These are phyloP conservation scores for Eutypella sp. DNA, from an alignment of 2,329 filamentous ascomycete genomes.

Conservation along the genomic window DNA sequence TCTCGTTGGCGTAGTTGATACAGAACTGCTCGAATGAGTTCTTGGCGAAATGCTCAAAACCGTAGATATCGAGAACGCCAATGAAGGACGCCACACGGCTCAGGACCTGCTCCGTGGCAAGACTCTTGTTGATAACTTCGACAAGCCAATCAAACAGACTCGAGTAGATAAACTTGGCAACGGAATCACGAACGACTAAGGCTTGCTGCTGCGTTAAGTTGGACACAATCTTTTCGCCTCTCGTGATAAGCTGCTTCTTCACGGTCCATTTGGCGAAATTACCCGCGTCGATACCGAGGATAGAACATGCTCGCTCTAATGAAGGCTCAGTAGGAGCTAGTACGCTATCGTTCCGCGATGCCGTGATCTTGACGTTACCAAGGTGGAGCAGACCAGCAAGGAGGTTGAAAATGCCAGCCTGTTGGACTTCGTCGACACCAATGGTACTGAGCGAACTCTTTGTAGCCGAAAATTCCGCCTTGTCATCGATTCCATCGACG, in stretches of 20 bases:
- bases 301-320: conserved; percentile 71
- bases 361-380: conserved; percentile 93
- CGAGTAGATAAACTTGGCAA: conserved; percentile 98
- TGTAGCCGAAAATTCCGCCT: conserved; percentile 86
- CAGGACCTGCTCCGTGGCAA: conserved; percentile 85
- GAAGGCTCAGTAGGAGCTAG: conserved; percentile 77
- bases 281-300: conserved; percentile 79
- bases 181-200: conserved; percentile 89
- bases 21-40: conserved; percentile 99
- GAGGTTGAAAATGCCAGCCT: conserved; percentile 82
- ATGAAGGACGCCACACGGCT: conserved; percentile 85
- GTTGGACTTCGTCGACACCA: conserved; percentile 69
- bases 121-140: conserved; percentile 87
- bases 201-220: conserved; percentile 93
- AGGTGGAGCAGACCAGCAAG: conserved; percentile 88
- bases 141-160: conserved; percentile 98
- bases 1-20: conserved; percentile 99
- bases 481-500: conserved; percentile 94
- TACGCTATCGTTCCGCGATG: conserved; percentile 81
- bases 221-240: conserved; percentile 95
- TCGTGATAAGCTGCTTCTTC: conserved; percentile 95
- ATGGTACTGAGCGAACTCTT: conserved; percentile 83
- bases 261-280: conserved; percentile 98
- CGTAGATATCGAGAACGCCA: conserved; percentile 97
- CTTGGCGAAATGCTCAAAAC: conserved; percentile 98